Base-by-base conservation (phyloP, 2,329 filamentous ascomycete species). In the Trichoderma guizhouense region DNA sequence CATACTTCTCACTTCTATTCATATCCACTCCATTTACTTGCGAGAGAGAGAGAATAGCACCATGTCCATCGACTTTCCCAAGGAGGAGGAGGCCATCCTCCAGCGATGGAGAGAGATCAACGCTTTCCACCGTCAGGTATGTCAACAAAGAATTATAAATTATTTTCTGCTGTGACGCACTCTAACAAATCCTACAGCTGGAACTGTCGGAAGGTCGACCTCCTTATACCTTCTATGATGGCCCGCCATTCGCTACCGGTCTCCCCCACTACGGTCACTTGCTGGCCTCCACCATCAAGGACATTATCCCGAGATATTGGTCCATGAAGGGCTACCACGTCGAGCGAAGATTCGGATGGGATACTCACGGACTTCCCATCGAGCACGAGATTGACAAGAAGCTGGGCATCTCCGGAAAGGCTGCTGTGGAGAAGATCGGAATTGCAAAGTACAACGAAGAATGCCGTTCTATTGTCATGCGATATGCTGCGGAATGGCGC, bases 371-470 rank as follows among this genome's bases (percentile, higher is more conserved):
- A 73, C 87, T 98, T 68, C 95, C 95, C 18, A 96, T 98, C 76
- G 95, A 98, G 84, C 93, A 97, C 81, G 95, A 98, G 83, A 98
- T 98, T 79, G 95, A 98, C 86, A 98, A 98, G 87, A 95, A 95
- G 83, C 86, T 97, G 75, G 93, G 93, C 53, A 95, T 97, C 79
- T 93, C 93, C 75, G 93, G 94, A 70, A 92, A 93, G 80, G 92
- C 95, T 75, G 94, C 94, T 6, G 95, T 98, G 55, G 89, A 91
- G 83, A 87, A 97, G 83, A 86, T 97, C 76, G 95, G 95, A 64
- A 90, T 98, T 76, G 92, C 88, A 75, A 92, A 92, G 78, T 98
- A 98, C 85, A 98, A 98, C 80, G 91, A 89, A 74, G 93, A 97
- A 84, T 98, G 95, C 82, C 89, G 92, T 73, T 90, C 93, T 74